Evolutionary conservation across 106 monocot species (phyloP).

Genomic region (Allium fistulosum): DNA sequence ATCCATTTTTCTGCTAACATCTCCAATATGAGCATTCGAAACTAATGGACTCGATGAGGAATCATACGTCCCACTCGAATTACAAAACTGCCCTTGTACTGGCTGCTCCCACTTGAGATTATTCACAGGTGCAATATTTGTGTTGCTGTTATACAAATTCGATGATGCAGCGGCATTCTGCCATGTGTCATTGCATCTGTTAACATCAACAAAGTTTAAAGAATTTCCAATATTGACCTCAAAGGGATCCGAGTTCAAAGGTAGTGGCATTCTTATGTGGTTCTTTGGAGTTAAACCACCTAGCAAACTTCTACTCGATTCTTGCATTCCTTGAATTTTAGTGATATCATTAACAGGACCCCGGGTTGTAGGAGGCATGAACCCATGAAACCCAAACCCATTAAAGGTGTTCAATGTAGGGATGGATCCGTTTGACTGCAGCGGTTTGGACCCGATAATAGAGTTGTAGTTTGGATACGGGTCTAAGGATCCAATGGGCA

Average conservation of each 20-base stretch:
- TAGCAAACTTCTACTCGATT: neutral
- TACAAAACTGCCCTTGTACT: constrained; percentile 1
- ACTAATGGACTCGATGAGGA: constrained; percentile 13
- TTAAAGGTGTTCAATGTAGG: constrained; percentile 23
- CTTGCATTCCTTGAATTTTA: constrained; percentile 28
- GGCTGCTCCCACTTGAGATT: constrained; percentile 8
- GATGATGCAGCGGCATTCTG: constrained; percentile 1
- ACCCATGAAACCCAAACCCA: constrained; percentile 29
- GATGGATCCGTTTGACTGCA: constrained; percentile 36
- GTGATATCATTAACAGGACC: constrained; percentile 28
- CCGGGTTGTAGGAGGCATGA: constrained; percentile 33
- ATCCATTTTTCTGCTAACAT: no score
- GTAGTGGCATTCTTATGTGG: no score
- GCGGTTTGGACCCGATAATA: constrained; percentile 21
- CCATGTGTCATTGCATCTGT: constrained; percentile 41
- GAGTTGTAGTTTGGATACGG: constrained; percentile 26
- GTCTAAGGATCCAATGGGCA: constrained; percentile 40
- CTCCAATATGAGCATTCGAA: no score
- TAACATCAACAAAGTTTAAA: neutral
- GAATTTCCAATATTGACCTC: constrained; percentile 5
- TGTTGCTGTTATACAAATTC: constrained; percentile 24
- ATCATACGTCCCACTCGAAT: constrained; percentile 16
- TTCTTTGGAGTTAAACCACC: no score
- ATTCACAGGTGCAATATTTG: constrained; percentile 1
- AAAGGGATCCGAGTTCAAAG: constrained; percentile 30